Percentiles rank a stretch among this genome's conserved stretches.
phyloP scores from a whole-genome alignment of 768 basidiomycete genomes.

The Chalciporus chontae region DNA sequence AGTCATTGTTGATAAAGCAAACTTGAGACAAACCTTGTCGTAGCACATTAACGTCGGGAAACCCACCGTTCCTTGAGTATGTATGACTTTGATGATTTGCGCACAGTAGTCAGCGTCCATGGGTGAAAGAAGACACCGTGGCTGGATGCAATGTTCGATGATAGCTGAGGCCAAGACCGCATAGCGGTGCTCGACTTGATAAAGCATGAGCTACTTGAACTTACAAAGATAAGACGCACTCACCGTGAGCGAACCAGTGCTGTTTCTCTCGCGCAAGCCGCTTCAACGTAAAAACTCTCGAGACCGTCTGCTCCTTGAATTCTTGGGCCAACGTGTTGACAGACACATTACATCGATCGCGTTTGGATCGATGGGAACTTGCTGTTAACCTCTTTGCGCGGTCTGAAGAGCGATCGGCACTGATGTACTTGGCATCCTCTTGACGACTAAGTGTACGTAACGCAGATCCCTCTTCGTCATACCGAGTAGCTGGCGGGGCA shows the following conservation, averaged over 20 bases:
- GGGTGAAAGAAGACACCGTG: slow-evolving; percentile 88
- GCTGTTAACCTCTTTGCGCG: slow-evolving; percentile 57
- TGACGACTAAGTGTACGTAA: slow-evolving; percentile 61
- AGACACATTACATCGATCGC: slow-evolving; percentile 65
- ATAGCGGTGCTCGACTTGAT: slow-evolving; percentile 35
- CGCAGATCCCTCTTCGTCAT: slow-evolving; percentile 71
- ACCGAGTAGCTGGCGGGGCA: slow-evolving; percentile 67
- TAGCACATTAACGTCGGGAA: slow-evolving; percentile 87
- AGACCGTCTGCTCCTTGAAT: slow-evolving; percentile 70
- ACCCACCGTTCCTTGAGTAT: slow-evolving; percentile 82
- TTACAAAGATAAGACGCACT: neutral
- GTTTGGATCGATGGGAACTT: slow-evolving; percentile 51
- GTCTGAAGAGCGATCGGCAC: slow-evolving; percentile 72
- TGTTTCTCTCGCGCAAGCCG: slow-evolving; percentile 73
- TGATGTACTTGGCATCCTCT: slow-evolving; percentile 59
- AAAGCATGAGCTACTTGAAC: slow-evolving; percentile 6
- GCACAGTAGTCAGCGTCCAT: slow-evolving; percentile 96
- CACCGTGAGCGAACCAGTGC: slow-evolving; percentile 78
- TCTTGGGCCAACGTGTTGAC: slow-evolving; percentile 61
- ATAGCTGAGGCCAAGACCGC: slow-evolving; percentile 54
- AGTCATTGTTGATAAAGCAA: neutral
- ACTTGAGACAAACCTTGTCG: slow-evolving; percentile 55
- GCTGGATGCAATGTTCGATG: slow-evolving; percentile 90
- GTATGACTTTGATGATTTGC: slow-evolving; percentile 84
- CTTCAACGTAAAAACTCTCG: slow-evolving; percentile 71